phyloP scores from a whole-genome alignment of 2,329 filamentous ascomycete genomes.

The Venturia oleaginea region DNA sequence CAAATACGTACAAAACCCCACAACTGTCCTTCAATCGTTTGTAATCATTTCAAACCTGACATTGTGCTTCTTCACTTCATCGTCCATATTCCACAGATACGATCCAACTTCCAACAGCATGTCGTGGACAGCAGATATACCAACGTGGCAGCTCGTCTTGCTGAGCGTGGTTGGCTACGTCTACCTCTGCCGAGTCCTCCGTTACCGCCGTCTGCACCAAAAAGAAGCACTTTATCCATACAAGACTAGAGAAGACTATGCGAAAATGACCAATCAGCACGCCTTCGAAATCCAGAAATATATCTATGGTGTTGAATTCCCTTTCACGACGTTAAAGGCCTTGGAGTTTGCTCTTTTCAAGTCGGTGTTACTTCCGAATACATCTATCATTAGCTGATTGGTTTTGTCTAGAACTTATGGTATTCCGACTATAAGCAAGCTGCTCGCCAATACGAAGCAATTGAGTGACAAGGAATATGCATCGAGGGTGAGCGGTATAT shows the following conservation, averaged over 20 bases:
- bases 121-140: background rate
- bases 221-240: constrained; percentile 37
- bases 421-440: constrained; percentile 28
- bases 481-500: constrained; percentile 7
- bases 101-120: background rate
- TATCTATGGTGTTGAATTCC: constrained; percentile 46
- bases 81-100: background rate
- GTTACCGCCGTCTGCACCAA: constrained; percentile 30
- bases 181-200: constrained; percentile 26
- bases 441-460: constrained; percentile 27
- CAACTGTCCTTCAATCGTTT: background rate
- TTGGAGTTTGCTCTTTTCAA: constrained; percentile 52
- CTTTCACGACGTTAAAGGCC: constrained; percentile 40
- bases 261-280: constrained; percentile 46
- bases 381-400: background rate
- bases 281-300: constrained; percentile 42
- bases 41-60: background rate
- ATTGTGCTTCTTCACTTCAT: background rate
- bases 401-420: constrained; percentile 23
- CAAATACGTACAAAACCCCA: background rate
- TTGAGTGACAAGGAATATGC: constrained; percentile 21
- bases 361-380: constrained; percentile 15
- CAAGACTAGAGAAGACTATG: constrained; percentile 35
- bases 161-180: constrained; percentile 21
- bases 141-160: constrained; percentile 8